These are phyloP conservation scores for Chaetoscypha palmicola DNA, from an alignment of 2,329 filamentous ascomycete species.

Conservation along the genomic window DNA sequence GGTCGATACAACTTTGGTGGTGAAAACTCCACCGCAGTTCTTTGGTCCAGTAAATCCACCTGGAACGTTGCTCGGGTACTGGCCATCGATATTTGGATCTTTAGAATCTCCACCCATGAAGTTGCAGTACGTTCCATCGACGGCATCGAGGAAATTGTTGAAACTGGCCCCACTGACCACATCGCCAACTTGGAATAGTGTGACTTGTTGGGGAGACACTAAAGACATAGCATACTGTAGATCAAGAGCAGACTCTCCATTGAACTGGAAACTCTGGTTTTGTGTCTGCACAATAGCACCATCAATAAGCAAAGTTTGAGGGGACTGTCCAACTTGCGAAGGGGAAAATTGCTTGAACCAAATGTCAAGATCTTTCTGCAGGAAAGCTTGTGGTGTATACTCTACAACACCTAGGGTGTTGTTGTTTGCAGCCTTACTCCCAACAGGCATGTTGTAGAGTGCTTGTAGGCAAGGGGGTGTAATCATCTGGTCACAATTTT, in stretches of 20 bases:
- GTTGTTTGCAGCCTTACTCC: slow-evolving; percentile 31
- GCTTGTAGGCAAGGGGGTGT: slow-evolving; percentile 50
- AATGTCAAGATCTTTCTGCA: slow-evolving; percentile 42
- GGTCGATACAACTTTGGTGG: slow-evolving; percentile 48
- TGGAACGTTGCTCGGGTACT: slow-evolving; percentile 29
- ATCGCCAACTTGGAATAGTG: slow-evolving; percentile 42
- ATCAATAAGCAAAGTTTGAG: slow-evolving; percentile 32
- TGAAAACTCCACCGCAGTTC: slow-evolving; percentile 38
- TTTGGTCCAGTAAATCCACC: slow-evolving; percentile 35
- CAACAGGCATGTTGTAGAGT: slow-evolving; percentile 41
- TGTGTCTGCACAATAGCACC: slow-evolving; percentile 32
- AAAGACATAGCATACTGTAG: slow-evolving; percentile 40
- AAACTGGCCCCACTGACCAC: slow-evolving; percentile 21
- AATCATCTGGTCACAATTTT: slow-evolving; percentile 46
- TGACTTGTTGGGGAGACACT: slow-evolving; percentile 44
- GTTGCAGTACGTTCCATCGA: slow-evolving; percentile 40
- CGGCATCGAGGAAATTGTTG: slow-evolving; percentile 33
- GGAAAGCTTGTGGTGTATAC: slow-evolving; percentile 46
- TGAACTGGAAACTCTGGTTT: slow-evolving; percentile 34
- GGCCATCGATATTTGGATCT: slow-evolving; percentile 33
- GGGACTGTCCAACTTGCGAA: slow-evolving; percentile 35
- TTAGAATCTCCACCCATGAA: slow-evolving; percentile 36
- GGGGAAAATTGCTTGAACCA: slow-evolving; percentile 42
- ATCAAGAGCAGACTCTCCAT: slow-evolving; percentile 35
- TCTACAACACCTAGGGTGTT: slow-evolving; percentile 50